Percentiles rank a stretch among this genome's conserved stretches.
Conservation (phyloP, 108 stramenopile species). For the Cylindrotheca closterium region DNA sequence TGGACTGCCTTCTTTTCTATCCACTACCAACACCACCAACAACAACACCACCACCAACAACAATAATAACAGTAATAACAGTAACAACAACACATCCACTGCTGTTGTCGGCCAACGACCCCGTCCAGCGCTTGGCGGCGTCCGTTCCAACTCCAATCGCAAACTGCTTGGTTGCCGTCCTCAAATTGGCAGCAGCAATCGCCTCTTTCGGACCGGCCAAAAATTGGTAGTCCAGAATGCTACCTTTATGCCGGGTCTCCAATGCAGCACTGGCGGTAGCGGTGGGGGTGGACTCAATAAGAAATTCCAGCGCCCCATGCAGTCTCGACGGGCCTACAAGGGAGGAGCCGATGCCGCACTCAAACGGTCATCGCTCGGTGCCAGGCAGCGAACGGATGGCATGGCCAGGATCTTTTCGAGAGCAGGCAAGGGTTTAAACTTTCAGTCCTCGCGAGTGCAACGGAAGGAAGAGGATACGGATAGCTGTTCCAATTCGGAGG, state of each 20-base stretch:
- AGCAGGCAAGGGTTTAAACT: conserved; percentile 66
- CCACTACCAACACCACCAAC: no score
- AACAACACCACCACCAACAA: no score
- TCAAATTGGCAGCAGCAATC: conserved; percentile 6
- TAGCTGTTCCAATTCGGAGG: conserved; percentile 34
- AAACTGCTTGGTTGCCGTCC: not conserved
- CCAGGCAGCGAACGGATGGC: conserved; percentile 66
- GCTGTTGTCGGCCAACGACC: not conserved
- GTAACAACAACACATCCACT: no score
- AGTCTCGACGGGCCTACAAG: conserved; percentile 71
- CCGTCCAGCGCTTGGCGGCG: not conserved
- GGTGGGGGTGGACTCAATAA: conserved; percentile 39
- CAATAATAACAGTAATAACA: no score
- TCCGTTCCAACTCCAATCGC: not conserved
- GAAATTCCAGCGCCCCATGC: conserved; percentile 82
- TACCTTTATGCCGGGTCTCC: conserved; percentile 61
- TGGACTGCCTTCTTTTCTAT: not conserved
- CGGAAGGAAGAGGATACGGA: conserved; percentile 14
- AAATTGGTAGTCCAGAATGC: conserved; percentile 51
- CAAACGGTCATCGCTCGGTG: conserved; percentile 51
- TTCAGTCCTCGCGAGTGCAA: conserved; percentile 34
- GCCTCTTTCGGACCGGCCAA: conserved; percentile 5
- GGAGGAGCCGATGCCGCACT: conserved; percentile 63
- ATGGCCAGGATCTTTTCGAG: conserved; percentile 75
- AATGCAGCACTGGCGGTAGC: no score